These are phyloP conservation scores for Phellinidium pouzarii DNA, from an alignment of 1,284 basidiomycete genomes.

Conservation along the genomic window DNA sequence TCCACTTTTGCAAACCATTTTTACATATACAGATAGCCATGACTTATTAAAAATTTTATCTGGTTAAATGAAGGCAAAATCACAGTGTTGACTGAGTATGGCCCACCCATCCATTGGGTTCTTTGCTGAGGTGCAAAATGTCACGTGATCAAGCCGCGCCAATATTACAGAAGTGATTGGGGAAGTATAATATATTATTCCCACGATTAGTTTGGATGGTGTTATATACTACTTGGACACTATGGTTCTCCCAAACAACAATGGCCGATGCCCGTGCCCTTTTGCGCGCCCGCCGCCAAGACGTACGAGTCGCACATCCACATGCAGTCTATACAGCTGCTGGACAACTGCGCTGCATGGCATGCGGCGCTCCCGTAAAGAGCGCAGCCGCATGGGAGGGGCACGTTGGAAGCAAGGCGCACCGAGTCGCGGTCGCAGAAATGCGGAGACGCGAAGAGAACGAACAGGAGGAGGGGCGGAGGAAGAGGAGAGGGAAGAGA, in stretches of 20 bases:
- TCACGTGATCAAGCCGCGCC: too few species aligned
- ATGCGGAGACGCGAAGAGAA: conserved; percentile 40
- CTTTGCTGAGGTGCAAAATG: too few species aligned
- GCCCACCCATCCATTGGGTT: too few species aligned
- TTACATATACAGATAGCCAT: too few species aligned
- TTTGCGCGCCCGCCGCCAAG: conserved; percentile 70
- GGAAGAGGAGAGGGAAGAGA: conserved; percentile 32
- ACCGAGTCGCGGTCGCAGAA: conserved; percentile 55
- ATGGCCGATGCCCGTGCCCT: conserved; percentile 73
- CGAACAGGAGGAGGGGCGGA: conserved; percentile 22
- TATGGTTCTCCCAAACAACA: neutral
- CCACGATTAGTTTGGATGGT: neutral
- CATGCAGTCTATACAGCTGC: conserved; percentile 57
- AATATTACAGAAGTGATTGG: too few species aligned
- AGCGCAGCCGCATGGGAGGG: conserved; percentile 78
- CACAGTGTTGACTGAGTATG: too few species aligned
- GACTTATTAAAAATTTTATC: too few species aligned
- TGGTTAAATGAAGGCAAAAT: too few species aligned
- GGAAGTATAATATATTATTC: too few species aligned
- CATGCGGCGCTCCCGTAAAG: conserved; percentile 60
- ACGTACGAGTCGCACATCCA: conserved; percentile 63
- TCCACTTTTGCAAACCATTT: too few species aligned
- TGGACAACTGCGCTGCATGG: conserved; percentile 62
- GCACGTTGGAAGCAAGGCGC: conserved; percentile 73
- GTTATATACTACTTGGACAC: neutral